Evolutionary conservation across 345 rosid genomes (phyloP).

Genomic region (Euphorbia peplus): DNA sequence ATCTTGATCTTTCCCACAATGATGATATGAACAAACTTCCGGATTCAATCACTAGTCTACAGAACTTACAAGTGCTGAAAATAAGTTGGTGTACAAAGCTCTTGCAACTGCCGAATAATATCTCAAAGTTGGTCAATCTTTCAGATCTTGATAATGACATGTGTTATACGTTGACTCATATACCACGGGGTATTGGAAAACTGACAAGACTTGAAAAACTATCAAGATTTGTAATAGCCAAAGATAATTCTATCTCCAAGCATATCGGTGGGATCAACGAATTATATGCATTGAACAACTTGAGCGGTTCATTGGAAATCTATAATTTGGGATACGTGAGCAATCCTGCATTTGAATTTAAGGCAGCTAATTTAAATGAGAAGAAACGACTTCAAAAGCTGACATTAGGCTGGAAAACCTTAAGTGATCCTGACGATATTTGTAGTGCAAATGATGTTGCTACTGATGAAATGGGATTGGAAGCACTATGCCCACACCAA

Average conservation of each 20-base stretch:
- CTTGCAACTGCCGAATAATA: not conserved
- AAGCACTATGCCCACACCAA: not conserved
- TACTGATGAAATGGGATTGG: not conserved
- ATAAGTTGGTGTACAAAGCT: not conserved
- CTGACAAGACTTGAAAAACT: too few species aligned
- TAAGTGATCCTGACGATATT: too few species aligned
- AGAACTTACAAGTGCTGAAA: conserved; percentile 17
- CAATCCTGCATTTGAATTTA: too few species aligned
- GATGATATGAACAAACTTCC: conserved; percentile 11
- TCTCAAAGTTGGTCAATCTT: conserved; percentile 1
- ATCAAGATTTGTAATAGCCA: too few species aligned
- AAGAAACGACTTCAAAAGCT: too few species aligned
- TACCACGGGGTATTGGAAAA: conserved; percentile 7
- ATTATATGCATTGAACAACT: too few species aligned
- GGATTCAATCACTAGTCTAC: conserved; percentile 2
- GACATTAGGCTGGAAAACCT: too few species aligned
- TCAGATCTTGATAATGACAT: not conserved
- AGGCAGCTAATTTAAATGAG: too few species aligned
- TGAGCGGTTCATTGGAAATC: too few species aligned
- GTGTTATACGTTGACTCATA: not conserved
- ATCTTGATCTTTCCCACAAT: conserved; percentile 23
- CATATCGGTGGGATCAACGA: too few species aligned
- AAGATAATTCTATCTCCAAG: too few species aligned
- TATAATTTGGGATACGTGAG: too few species aligned
- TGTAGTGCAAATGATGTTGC: not conserved